These are phyloP conservation scores for Physcia stellaris DNA, from an alignment of 495 filamentous ascomycete species.

Conservation along the genomic window DNA sequence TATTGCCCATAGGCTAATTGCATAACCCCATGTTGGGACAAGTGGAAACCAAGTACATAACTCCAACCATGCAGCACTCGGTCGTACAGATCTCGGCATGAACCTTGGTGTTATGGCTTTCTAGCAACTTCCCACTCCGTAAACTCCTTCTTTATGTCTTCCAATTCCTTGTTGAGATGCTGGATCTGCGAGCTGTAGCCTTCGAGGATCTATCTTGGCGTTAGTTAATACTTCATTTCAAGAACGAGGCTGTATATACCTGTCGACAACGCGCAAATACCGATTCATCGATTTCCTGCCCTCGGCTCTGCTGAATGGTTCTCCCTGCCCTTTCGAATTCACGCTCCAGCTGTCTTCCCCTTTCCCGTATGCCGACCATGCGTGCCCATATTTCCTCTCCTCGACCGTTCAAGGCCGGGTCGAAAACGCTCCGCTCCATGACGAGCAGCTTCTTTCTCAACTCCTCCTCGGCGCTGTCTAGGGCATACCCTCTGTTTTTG, in stretches of 20 bases:
- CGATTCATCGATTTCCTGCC: constrained; percentile 57
- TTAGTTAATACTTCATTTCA: constrained; percentile 8
- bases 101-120: not conserved
- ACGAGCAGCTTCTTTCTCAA: constrained; percentile 68
- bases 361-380: constrained; percentile 71
- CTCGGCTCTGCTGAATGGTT: constrained; percentile 31
- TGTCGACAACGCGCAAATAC: constrained; percentile 70
- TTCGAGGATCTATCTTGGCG: constrained; percentile 54
- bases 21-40: no score
- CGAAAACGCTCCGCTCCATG: constrained; percentile 63
- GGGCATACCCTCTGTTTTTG: constrained; percentile 80
- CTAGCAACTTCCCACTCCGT: constrained; percentile 62
- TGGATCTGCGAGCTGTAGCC: constrained; percentile 82
- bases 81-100: not conserved
- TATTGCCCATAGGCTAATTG: not conserved
- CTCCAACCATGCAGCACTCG: no score
- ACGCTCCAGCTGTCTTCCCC: constrained; percentile 60
- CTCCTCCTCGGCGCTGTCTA: constrained; percentile 83
- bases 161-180: constrained; percentile 71
- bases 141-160: constrained; percentile 64
- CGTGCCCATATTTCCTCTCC: constrained; percentile 95
- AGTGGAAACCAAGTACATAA: no score
- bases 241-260: constrained; percentile 37
- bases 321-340: constrained; percentile 59
- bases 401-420: constrained; percentile 70